phyloP scores from a whole-genome alignment of 768 basidiomycete genomes.

The Kwoniella botswanensis region DNA sequence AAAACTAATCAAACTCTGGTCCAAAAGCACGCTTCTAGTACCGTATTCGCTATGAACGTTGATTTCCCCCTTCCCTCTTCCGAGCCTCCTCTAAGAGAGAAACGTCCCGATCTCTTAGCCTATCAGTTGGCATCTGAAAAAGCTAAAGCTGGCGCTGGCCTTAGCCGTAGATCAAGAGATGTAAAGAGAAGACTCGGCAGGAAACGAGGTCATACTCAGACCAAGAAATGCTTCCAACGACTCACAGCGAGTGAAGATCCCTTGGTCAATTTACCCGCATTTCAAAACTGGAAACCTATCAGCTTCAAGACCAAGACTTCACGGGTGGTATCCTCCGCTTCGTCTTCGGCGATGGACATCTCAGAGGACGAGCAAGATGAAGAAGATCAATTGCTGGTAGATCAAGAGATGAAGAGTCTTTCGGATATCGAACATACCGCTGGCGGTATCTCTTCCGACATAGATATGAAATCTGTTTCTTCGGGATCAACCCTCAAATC shows the following conservation, averaged over 20 bases:
- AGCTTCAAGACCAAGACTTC: neutral
- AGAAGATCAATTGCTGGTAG: conserved; percentile 12
- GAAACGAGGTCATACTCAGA: conserved; percentile 15
- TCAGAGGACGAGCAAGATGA: conserved; percentile 12
- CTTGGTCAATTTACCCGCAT: conserved; percentile 14
- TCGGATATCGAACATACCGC: conserved; percentile 5
- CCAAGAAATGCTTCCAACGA: conserved; percentile 21
- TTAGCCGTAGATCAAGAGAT: neutral
- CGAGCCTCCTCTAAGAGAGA: neutral
- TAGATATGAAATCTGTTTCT: conserved; percentile 23
- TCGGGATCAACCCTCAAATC: neutral
- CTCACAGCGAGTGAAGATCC: conserved; percentile 30
- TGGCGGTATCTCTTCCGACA: conserved; percentile 16
- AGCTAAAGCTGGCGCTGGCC: neutral
- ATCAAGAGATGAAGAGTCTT: conserved; percentile 15
- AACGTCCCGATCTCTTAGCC: conserved; percentile 2
- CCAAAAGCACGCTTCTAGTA: conserved; percentile 22
- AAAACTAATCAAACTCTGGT: neutral
- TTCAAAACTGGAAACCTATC: conserved; percentile 3
- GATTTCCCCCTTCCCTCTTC: neutral
- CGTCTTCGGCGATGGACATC: conserved; percentile 15
- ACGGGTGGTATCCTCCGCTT: neutral
- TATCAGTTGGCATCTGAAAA: conserved; percentile 2
- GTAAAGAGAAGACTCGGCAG: neutral
- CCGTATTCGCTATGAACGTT: conserved; percentile 21